Evolutionary conservation across 1,139 yeast genomes (phyloP).

Genomic region (Candida tropicalis): DNA sequence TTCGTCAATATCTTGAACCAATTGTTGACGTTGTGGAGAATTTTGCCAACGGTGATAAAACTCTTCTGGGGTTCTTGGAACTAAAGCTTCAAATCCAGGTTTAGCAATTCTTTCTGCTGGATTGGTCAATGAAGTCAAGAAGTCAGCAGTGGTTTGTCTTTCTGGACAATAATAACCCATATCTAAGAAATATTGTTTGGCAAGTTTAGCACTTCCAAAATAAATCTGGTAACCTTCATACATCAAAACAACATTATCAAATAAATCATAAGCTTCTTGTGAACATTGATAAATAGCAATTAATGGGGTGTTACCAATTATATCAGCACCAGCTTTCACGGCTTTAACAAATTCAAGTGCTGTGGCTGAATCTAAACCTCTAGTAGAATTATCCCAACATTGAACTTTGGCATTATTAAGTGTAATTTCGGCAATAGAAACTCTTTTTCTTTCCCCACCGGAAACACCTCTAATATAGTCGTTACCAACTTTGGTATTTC

Average conservation of each 20-base stretch:
- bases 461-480: conserved; percentile 42
- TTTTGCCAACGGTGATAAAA: conserved; percentile 27
- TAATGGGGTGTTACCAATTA: conserved; percentile 60
- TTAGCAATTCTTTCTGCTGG: conserved; percentile 61
- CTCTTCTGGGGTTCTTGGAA: conserved; percentile 28
- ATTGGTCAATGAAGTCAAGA: conserved; percentile 71
- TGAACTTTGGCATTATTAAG: conserved; percentile 40
- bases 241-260: conserved; percentile 72
- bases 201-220: conserved; percentile 60
- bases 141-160: conserved; percentile 85
- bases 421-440: conserved; percentile 47
- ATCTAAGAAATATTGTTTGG: conserved; percentile 63
- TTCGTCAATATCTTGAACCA: conserved; percentile 22
- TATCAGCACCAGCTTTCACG: conserved; percentile 61
- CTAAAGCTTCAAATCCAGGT: conserved; percentile 44
- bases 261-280: conserved; percentile 69
- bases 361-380: conserved; percentile 64
- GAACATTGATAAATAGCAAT: conserved; percentile 86
- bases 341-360: conserved; percentile 74
- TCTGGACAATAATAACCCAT: conserved; percentile 66
- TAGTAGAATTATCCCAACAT: conserved; percentile 66
- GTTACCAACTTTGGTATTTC: conserved; percentile 39
- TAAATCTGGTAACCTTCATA: conserved; percentile 81
- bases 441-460: conserved; percentile 50
- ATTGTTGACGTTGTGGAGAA: conserved; percentile 21